phyloP scores from a whole-genome alignment of 78 protist genomes.

The Protostelium mycophagum region DNA sequence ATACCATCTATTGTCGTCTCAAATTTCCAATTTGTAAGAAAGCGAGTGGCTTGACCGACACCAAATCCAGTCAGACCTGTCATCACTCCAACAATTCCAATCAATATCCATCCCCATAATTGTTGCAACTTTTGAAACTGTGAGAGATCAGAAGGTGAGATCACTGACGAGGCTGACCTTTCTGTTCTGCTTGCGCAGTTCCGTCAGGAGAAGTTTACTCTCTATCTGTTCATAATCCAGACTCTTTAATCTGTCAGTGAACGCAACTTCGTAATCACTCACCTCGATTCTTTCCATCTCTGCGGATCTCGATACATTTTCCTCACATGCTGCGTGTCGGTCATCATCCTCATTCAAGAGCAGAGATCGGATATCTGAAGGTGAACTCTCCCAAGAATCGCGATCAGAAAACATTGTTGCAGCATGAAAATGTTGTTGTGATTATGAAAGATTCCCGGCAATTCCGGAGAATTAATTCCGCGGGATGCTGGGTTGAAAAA shows the following conservation, averaged over 20 bases:
- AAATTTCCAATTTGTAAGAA: background rate
- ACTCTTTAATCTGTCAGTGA: conserved; percentile 2
- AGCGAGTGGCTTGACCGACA: background rate
- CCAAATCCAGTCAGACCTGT: conserved; percentile 10
- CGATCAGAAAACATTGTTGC: no score
- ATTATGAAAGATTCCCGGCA: no score
- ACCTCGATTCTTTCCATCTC: background rate
- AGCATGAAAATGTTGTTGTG: no score
- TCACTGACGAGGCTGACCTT: background rate
- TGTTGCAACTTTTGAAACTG: background rate
- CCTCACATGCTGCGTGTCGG: no score
- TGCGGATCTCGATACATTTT: no score
- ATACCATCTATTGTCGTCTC: no score
- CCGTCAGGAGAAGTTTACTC: background rate
- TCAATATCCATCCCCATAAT: conserved; percentile 3
- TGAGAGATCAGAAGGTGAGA: background rate
- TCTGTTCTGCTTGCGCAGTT: background rate
- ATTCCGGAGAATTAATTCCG: no score
- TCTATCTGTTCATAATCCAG: conserved; percentile 12
- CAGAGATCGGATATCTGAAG: no score
- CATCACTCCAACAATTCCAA: background rate
- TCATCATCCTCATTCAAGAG: no score
- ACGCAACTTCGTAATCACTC: background rate
- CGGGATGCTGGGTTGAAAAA: no score
- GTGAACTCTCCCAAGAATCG: no score